These are phyloP conservation scores for Neostapfia colusana DNA, from an alignment of 176 grass and related monocot genomes.

Conservation along the genomic window DNA sequence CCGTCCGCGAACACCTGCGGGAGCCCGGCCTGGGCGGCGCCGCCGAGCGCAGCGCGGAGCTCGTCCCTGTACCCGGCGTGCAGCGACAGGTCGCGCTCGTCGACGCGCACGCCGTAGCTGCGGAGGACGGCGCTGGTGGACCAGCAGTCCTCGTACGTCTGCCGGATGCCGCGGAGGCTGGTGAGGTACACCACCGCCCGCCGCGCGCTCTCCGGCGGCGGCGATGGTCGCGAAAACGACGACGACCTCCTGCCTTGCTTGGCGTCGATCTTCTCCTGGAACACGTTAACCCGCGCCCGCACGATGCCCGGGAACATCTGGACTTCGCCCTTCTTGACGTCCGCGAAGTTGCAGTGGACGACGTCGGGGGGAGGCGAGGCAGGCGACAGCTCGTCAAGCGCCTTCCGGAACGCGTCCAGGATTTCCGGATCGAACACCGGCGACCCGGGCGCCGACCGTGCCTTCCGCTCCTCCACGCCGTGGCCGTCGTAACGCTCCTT, in stretches of 20 bases:
- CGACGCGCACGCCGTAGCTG: conserved; percentile 62
- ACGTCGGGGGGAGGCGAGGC: neutral
- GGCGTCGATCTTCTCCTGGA: conserved; percentile 69
- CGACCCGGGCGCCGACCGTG: conserved; percentile 25
- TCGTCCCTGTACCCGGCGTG: conserved; percentile 86
- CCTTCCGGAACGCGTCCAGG: conserved; percentile 50
- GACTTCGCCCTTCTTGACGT: conserved; percentile 21
- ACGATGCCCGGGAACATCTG: conserved; percentile 64
- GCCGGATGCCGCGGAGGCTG: conserved; percentile 77
- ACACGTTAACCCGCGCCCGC: conserved; percentile 42
- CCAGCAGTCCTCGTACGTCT: conserved; percentile 79
- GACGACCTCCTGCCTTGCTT: conserved; percentile 2
- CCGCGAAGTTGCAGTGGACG: neutral
- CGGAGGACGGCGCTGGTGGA: conserved; percentile 50
- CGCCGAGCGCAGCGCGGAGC: conserved; percentile 45
- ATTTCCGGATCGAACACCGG: conserved; percentile 51
- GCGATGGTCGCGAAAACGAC: neutral
- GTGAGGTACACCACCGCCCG: conserved; percentile 80
- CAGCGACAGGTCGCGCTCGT: conserved; percentile 88
- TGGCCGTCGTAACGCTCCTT: neutral
- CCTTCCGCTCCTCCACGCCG: neutral
- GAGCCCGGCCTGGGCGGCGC: conserved; percentile 28
- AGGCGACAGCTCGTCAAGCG: conserved; percentile 34
- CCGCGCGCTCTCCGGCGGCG: conserved; percentile 37
- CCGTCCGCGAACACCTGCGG: conserved; percentile 76